phyloP scores from a whole-genome alignment of 2,329 filamentous ascomycete genomes.

The Arachnomyces sp. region DNA sequence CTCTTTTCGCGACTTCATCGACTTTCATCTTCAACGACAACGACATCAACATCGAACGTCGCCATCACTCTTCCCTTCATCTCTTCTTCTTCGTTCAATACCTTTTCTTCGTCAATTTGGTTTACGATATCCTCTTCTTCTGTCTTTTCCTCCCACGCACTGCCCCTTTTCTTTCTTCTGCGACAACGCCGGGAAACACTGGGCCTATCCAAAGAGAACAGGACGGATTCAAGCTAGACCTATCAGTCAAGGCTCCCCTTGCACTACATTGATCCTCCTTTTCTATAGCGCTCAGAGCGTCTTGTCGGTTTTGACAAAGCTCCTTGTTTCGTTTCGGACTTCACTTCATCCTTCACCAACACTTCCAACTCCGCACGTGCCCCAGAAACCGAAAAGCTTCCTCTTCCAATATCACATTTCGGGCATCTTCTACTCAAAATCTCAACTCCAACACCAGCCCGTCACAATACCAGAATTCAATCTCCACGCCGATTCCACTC shows the following conservation, averaged over 20 bases:
- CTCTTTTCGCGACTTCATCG: conserved; percentile 5
- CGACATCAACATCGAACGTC: conserved; percentile 1
- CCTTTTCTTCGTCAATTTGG: conserved; percentile 3
- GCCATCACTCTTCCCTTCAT: conserved; percentile 9
- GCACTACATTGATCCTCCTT: too few relatives aligned
- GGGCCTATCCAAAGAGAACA: neutral
- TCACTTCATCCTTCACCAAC: conserved; percentile 18
- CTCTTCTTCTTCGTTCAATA: conserved; percentile 5
- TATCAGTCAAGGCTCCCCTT: too few relatives aligned
- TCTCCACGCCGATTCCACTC: conserved; percentile 22
- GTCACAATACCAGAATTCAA: conserved; percentile 21
- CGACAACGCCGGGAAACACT: conserved; percentile 9
- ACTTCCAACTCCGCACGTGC: conserved; percentile 21
- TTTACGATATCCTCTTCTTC: conserved; percentile 6
- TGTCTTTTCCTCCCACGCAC: conserved; percentile 5
- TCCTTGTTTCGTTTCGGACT: too few relatives aligned
- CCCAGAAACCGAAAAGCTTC: conserved; percentile 24
- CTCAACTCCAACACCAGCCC: conserved; percentile 8
- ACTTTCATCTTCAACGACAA: conserved; percentile 5
- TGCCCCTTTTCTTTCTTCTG: conserved; percentile 4
- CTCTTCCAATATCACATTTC: conserved; percentile 23
- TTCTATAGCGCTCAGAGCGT: too few relatives aligned
- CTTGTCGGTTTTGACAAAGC: too few relatives aligned
- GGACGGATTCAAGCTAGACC: too few relatives aligned
- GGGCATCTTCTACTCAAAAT: conserved; percentile 13